Conservation (phyloP, 2,329 filamentous ascomycete genomes). For the Fusarium xylarioides region DNA sequence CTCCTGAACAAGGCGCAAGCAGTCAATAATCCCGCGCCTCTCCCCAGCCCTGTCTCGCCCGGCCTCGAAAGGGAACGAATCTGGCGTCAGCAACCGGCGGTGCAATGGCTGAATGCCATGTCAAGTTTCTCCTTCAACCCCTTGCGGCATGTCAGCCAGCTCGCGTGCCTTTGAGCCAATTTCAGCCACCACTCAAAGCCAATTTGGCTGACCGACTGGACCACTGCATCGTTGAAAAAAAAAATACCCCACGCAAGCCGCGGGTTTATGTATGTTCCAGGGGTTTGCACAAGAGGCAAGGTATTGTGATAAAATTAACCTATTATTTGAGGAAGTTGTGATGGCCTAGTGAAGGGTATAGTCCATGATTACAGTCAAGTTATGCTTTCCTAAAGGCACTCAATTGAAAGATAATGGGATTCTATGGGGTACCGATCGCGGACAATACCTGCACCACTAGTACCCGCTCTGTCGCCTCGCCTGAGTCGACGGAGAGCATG, state of each 20-base stretch:
- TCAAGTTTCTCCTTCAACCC: slow-evolving; percentile 3
- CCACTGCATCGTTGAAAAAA: slow-evolving; percentile 6
- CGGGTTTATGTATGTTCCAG: slow-evolving; percentile 3
- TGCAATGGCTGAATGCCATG: slow-evolving; percentile 9
- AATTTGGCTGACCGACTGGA: slow-evolving; percentile 26
- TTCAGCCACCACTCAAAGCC: slow-evolving; percentile 17
- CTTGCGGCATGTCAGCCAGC: slow-evolving; percentile 5
- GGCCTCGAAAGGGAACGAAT: slow-evolving; percentile 1
- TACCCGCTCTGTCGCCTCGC: slow-evolving; percentile 32
- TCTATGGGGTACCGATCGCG: neutral
- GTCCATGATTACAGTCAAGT: neutral
- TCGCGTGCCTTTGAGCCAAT: slow-evolving; percentile 34
- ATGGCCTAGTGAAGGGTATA: neutral
- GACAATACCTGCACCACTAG: slow-evolving; percentile 4
- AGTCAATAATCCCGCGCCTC: slow-evolving; percentile 26
- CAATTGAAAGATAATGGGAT: neutral
- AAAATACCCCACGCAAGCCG: slow-evolving; percentile 26
- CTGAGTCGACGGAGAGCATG: slow-evolving; percentile 26
- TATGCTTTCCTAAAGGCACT: neutral
- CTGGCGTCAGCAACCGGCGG: slow-evolving; percentile 11
- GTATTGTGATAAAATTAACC: neutral
- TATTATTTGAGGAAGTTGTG: neutral
- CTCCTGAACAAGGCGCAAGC: slow-evolving; percentile 15
- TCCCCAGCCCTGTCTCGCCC: slow-evolving; percentile 31
- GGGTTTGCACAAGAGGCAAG: neutral